phyloP scores from a whole-genome alignment of 371 early-diverging fungal genomes.

The Rhizopus stolonifer region DNA sequence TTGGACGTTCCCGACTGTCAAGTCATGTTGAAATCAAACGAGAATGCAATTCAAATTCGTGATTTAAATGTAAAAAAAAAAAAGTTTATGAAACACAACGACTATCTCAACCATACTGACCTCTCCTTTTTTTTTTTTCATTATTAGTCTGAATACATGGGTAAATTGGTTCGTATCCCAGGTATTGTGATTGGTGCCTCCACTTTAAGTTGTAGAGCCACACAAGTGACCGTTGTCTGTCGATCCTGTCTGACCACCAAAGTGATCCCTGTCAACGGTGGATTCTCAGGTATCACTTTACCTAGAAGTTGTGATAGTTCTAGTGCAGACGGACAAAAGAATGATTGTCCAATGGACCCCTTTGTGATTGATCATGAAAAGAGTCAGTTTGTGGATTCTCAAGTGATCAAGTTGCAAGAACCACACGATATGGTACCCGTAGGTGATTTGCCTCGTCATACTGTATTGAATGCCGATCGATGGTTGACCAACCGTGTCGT shows the following conservation, averaged over 20 bases:
- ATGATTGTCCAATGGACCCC: constrained; percentile 92
- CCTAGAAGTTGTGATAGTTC: constrained; percentile 83
- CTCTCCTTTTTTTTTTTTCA: not conserved
- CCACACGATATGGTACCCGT: constrained; percentile 97
- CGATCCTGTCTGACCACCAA: constrained; percentile 81
- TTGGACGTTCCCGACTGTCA: constrained; percentile 79
- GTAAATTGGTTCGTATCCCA: constrained; percentile 92
- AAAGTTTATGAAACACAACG: too few relatives aligned
- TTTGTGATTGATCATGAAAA: constrained; percentile 96
- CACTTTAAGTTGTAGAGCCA: constrained; percentile 87
- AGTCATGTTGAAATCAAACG: constrained; percentile 81
- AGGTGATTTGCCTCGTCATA: constrained; percentile 98
- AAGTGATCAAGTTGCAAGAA: constrained; percentile 98
- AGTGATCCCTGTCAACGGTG: constrained; percentile 77
- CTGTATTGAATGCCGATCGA: constrained; percentile 88
- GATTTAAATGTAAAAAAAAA: constrained; percentile 69
- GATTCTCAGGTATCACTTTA: constrained; percentile 80
- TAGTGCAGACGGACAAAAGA: constrained; percentile 9
- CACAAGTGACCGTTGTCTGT: constrained; percentile 86
- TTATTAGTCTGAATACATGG: constrained; percentile 87
- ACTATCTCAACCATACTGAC: not conserved
- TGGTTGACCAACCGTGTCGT: constrained; percentile 88
- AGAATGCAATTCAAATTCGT: constrained; percentile 83
- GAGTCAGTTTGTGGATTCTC: constrained; percentile 96
- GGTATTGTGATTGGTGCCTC: constrained; percentile 98